Base-by-base conservation (phyloP, 2,329 filamentous ascomycete species). In the Graphilbum fragrans region DNA sequence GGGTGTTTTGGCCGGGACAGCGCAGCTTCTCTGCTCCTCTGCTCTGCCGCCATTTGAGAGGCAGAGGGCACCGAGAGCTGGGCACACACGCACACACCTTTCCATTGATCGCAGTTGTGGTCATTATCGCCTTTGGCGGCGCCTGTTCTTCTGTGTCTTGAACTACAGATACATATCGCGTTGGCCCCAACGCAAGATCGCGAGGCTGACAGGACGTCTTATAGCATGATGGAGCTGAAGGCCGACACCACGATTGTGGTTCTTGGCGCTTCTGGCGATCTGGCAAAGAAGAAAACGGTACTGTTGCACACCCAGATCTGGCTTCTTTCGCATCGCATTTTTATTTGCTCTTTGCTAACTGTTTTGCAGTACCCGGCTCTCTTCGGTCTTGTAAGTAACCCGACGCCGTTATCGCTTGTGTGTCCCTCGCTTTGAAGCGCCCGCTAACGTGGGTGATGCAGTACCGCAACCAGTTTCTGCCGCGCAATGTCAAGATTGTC, bases 231-330 rank as follows among this genome's bases (percentile, higher is more conserved):
- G 65, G 92, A 98, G 77, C 81, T 98, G 59, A 98, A 95, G 74
- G 86, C 96, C 59, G 93, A 98, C 74, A 98, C 92, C 51, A 77
- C 88, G 59, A 93, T 98, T 57, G 77, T 98, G 56, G 92, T 98
- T 55, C 80, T 98, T 52, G 92, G 92, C 57, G 92, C 92, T 51
- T 98, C 92, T 41, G 92, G 92, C 57, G 92, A 98, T 72, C 70
- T 98, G 52, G 92, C 92, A 39, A 98, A 98, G 77, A 98, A 98
- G 82, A 98, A 98, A 81, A 98, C 92, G 36, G 87, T 94, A 67
- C 39, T 45, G 39, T 45, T 43, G 39, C 43, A 48, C 35, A 35
- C 10, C 35, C 18, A 8, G 6, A 10, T 34, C 5, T 19, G 12
- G 16, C 42, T 51, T 34, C 11, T 9, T n/a, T 16, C 11, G 9